These are phyloP conservation scores for Coffea canephora DNA, from an alignment of 257 asterid genomes.

Conservation along the genomic window DNA sequence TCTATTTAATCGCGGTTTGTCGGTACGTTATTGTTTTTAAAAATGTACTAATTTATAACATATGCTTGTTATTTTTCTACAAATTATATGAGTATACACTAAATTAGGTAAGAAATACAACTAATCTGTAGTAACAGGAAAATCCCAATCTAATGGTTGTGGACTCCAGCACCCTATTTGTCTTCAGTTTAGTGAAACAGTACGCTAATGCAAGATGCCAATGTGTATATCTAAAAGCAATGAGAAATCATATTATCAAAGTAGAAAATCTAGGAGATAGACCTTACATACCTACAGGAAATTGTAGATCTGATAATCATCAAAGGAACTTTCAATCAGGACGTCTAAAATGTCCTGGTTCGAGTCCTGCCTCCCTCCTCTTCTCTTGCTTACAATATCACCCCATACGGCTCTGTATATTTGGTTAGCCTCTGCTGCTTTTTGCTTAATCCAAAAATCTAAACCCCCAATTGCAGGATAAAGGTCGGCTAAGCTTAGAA, in stretches of 20 bases:
- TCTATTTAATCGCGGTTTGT: too few species aligned
- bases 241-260: background rate
- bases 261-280: background rate
- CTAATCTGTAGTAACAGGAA: too few species aligned
- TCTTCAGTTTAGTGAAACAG: too few species aligned
- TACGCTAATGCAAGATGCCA: too few species aligned
- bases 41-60: too few species aligned
- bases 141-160: too few species aligned
- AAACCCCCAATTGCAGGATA: background rate
- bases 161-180: too few species aligned
- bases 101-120: too few species aligned
- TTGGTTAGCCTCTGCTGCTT: background rate
- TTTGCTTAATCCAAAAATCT: background rate
- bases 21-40: too few species aligned
- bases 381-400: background rate
- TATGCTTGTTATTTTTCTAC: too few species aligned
- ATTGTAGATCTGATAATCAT: background rate
- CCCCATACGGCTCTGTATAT: background rate
- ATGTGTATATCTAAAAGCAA: too few species aligned
- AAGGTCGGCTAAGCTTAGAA: conserved; percentile 10
- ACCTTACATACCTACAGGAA: background rate
- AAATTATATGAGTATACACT: too few species aligned
- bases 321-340: background rate
- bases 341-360: background rate
- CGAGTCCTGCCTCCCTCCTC: background rate